Evolutionary conservation across 805 yeast genomes (phyloP).

Genomic region (Ogataea minuta): DNA sequence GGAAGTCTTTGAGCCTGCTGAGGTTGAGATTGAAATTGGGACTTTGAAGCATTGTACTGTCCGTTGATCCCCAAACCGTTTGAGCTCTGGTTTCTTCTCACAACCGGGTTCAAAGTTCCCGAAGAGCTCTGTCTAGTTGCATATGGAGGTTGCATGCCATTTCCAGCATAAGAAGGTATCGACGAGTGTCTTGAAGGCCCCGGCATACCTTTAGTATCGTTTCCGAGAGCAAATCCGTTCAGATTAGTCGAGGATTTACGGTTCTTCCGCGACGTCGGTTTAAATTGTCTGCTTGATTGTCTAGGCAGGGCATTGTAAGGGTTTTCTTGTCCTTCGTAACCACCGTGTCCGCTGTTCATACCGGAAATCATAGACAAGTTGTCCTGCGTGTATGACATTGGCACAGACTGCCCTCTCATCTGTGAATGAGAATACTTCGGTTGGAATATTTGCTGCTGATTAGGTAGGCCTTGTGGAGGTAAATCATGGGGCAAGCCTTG

Average conservation of each 20-base stretch:
- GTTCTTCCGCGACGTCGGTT: constrained; percentile 45
- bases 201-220: constrained; percentile 31
- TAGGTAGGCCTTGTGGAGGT: constrained; percentile 35
- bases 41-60: constrained; percentile 11
- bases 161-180: constrained; percentile 24
- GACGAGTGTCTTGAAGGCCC: constrained; percentile 30
- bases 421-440: constrained; percentile 21
- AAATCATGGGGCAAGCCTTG: constrained; percentile 35
- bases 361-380: constrained; percentile 25
- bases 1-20: constrained; percentile 11
- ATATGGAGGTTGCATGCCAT: constrained; percentile 11
- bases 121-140: constrained; percentile 23
- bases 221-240: constrained; percentile 23
- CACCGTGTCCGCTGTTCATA: constrained; percentile 15
- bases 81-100: constrained; percentile 21
- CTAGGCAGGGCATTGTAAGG: constrained; percentile 17
- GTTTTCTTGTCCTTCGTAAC: constrained; percentile 22
- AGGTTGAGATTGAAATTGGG: constrained; percentile 5
- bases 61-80: constrained; percentile 24
- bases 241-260: constrained; percentile 40
- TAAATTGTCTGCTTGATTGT: constrained; percentile 30
- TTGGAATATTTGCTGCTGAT: constrained; percentile 29
- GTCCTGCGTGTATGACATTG: constrained; percentile 24
- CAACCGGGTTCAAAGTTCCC: constrained; percentile 17
- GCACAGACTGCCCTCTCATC: constrained; percentile 30